These are phyloP conservation scores for Alisma plantagoaquatica DNA, from an alignment of 106 monocot genomes.

Conservation along the genomic window DNA sequence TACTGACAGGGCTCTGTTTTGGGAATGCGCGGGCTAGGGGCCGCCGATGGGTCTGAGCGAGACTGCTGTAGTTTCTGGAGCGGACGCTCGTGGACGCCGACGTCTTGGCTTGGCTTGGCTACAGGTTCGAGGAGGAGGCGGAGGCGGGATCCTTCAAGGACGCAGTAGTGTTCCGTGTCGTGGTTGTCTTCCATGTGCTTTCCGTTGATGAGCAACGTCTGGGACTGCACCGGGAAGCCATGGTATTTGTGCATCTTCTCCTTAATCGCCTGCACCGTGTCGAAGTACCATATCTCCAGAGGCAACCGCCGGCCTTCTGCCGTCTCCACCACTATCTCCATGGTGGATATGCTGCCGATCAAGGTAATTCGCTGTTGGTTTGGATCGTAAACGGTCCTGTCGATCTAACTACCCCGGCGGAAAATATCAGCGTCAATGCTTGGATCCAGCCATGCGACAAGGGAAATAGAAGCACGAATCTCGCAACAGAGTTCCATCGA, in stretches of 20 bases:
- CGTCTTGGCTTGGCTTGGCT: neutral
- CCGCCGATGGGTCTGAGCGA: no score
- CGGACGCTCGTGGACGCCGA: no score
- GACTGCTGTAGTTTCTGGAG: no score
- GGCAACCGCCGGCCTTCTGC: slow-evolving; percentile 1
- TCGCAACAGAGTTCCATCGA: no score
- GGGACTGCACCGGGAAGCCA: slow-evolving; percentile 6
- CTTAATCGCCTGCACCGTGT: slow-evolving; percentile 11
- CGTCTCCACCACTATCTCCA: slow-evolving; percentile 10
- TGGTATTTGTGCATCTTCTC: slow-evolving; percentile 10
- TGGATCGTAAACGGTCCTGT: no score
- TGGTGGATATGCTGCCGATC: no score
- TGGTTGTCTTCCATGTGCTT: neutral
- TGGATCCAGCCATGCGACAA: no score
- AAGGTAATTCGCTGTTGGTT: no score
- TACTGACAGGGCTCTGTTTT: neutral
- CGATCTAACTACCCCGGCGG: no score
- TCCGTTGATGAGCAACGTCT: slow-evolving; percentile 4
- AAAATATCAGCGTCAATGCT: no score
- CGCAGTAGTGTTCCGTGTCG: slow-evolving; percentile 12
- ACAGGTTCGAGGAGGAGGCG: slow-evolving; percentile 3
- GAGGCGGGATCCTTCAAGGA: slow-evolving; percentile 8
- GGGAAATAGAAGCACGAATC: no score
- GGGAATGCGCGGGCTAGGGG: no score
- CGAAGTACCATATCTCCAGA: slow-evolving; percentile 15